These are phyloP conservation scores for Nicotiana undulata DNA, from an alignment of 257 asterid species.

Conservation along the genomic window DNA sequence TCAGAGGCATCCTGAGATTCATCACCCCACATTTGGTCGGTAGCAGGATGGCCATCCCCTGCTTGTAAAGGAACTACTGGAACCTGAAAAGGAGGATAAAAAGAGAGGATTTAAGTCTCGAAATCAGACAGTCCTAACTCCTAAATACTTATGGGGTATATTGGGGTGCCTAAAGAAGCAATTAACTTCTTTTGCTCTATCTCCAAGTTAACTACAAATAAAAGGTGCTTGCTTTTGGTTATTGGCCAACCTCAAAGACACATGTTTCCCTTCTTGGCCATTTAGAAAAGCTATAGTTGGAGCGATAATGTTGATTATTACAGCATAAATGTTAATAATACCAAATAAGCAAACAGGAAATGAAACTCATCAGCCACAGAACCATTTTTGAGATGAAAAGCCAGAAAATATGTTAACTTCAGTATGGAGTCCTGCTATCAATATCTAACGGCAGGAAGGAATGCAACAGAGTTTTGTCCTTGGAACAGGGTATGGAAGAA, in stretches of 20 bases:
- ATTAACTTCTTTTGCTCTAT: background rate
- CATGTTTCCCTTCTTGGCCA: background rate
- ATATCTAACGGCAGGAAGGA: background rate
- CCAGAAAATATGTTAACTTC: background rate
- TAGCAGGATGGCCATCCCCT: constrained; percentile 33
- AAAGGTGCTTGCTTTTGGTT: background rate
- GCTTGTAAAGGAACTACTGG: constrained; percentile 56
- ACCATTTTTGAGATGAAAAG: background rate
- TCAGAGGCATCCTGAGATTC: constrained; percentile 7
- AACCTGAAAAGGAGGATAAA: constrained; percentile 39
- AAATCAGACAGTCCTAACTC: background rate
- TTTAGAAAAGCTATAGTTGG: background rate
- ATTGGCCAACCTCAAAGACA: background rate
- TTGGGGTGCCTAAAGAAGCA: background rate
- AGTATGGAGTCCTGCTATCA: background rate
- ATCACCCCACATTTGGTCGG: constrained; percentile 30
- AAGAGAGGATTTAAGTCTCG: constrained; percentile 2
- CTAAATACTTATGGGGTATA: background rate
- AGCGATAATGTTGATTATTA: background rate
- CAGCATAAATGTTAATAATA: background rate
- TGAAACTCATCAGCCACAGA: background rate
- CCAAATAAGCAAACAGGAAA: background rate
- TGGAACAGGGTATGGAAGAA: background rate
- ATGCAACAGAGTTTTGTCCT: background rate
- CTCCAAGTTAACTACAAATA: background rate